phyloP scores from a whole-genome alignment of 2,329 filamentous ascomycete genomes.

The Aspergillus carbonarius region DNA sequence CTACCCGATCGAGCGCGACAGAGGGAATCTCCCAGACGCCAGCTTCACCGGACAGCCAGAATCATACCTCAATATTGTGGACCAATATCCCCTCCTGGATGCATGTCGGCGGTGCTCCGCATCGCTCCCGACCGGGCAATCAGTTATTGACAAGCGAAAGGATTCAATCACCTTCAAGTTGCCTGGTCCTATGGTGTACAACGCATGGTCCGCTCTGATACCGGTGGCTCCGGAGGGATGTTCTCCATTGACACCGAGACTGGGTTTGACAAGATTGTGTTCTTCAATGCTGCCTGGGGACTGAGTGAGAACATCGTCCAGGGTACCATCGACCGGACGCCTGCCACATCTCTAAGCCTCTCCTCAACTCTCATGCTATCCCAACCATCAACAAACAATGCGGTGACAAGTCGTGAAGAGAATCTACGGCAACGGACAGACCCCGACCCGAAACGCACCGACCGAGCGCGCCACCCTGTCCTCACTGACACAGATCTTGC shows the following conservation, averaged over 20 bases:
- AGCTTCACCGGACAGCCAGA: constrained; percentile 44
- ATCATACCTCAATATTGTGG: constrained; percentile 38
- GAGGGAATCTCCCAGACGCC: constrained; percentile 41
- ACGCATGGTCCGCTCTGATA: constrained; percentile 35
- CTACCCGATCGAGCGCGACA: constrained; percentile 41
- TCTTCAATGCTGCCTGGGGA: constrained; percentile 42
- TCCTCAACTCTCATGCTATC: constrained; percentile 22
- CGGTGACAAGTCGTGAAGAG: constrained; percentile 39
- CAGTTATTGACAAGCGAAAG: constrained; percentile 30
- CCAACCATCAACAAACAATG: constrained; percentile 39
- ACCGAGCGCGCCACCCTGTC: constrained; percentile 34
- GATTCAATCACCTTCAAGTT: constrained; percentile 22
- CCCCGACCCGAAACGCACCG: constrained; percentile 30
- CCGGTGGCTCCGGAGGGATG: constrained; percentile 40
- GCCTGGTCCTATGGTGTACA: constrained; percentile 26
- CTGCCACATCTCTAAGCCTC: constrained; percentile 42
- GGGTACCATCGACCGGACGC: constrained; percentile 41
- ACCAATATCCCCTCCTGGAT: constrained; percentile 30
- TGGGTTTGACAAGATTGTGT: constrained; percentile 41
- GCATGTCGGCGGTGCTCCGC: constrained; percentile 41
- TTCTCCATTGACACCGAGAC: constrained; percentile 44
- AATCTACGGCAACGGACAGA: constrained; percentile 30
- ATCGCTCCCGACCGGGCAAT: constrained; percentile 40
- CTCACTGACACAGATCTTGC: constrained; percentile 37
- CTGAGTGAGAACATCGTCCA: constrained; percentile 43